These are phyloP conservation scores for Phialocephala subalpina DNA, from an alignment of 2,329 filamentous ascomycete genomes.

Conservation along the genomic window DNA sequence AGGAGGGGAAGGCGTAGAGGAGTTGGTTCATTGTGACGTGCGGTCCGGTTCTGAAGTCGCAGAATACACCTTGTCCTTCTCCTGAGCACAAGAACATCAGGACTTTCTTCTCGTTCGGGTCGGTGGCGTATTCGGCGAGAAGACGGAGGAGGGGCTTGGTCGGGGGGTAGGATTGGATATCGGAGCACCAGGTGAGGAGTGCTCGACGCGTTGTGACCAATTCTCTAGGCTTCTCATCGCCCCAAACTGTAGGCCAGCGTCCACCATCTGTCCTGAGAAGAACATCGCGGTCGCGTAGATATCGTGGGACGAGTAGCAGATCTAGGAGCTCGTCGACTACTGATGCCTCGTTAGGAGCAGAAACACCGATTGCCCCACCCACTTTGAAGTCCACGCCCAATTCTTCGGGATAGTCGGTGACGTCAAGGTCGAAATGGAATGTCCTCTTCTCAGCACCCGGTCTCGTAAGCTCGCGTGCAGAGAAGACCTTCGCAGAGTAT, in stretches of 20 bases:
- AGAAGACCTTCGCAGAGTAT: slow-evolving; percentile 86
- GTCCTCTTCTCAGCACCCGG: slow-evolving; percentile 94
- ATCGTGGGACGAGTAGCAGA: slow-evolving; percentile 80
- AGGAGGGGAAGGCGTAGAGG: slow-evolving; percentile 89
- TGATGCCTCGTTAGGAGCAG: slow-evolving; percentile 81
- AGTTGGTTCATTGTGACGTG: slow-evolving; percentile 87
- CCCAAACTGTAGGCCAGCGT: slow-evolving; percentile 98
- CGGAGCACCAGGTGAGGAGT: slow-evolving; percentile 93
- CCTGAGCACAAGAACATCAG: slow-evolving; percentile 85
- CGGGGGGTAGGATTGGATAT: slow-evolving; percentile 91
- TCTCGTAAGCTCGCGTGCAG: slow-evolving; percentile 85
- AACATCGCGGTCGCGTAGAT: slow-evolving; percentile 84
- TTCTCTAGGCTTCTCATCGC: slow-evolving; percentile 84
- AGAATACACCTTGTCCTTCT: slow-evolving; percentile 92
- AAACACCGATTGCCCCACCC: slow-evolving; percentile 92
- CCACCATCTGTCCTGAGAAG: slow-evolving; percentile 80
- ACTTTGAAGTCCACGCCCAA: slow-evolving; percentile 92
- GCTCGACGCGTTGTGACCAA: slow-evolving; percentile 91
- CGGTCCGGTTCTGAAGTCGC: slow-evolving; percentile 89
- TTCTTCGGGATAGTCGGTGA: slow-evolving; percentile 91
- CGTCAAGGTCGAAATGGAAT: slow-evolving; percentile 96
- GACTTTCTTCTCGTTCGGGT: slow-evolving; percentile 87
- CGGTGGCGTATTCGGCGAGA: slow-evolving; percentile 83
- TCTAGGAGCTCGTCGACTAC: slow-evolving; percentile 88
- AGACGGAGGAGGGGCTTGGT: slow-evolving; percentile 87